phyloP scores from a whole-genome alignment of 306 rosid species.

The Vigna radiata region DNA sequence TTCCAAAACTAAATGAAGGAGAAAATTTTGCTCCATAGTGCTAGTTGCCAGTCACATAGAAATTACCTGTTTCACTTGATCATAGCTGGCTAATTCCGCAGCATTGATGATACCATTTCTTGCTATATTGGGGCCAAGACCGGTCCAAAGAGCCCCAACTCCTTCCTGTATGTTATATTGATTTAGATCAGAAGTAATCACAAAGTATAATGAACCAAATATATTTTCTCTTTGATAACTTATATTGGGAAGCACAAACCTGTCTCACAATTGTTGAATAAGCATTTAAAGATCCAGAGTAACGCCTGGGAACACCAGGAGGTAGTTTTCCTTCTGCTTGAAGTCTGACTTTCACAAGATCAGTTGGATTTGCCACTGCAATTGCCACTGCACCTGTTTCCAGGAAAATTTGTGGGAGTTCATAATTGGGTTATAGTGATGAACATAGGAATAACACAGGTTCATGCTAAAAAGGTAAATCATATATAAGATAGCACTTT shows the following conservation, averaged over 20 bases:
- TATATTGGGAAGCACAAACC: slow-evolving; percentile 57
- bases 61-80: slow-evolving; percentile 92
- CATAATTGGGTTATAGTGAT: not conserved
- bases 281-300: slow-evolving; percentile 93
- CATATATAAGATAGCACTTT: slow-evolving; percentile 10
- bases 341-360: slow-evolving; percentile 97
- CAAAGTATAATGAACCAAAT: slow-evolving; percentile 12
- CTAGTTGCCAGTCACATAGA: not conserved
- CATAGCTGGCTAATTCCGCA: slow-evolving; percentile 97
- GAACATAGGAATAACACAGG: slow-evolving; percentile 6
- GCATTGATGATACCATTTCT: slow-evolving; percentile 97
- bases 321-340: slow-evolving; percentile 96
- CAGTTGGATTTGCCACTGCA: slow-evolving; percentile 91
- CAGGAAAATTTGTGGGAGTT: slow-evolving; percentile 10
- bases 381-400: slow-evolving; percentile 86
- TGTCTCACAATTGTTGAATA: slow-evolving; percentile 88
- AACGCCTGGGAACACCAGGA: slow-evolving; percentile 93
- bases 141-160: slow-evolving; percentile 92
- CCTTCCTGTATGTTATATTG: slow-evolving; percentile 68
- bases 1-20: slow-evolving; percentile 11
- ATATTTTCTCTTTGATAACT: slow-evolving; percentile 8
- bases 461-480: slow-evolving; percentile 20
- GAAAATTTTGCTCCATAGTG: slow-evolving; percentile 31
- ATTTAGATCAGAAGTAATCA: slow-evolving; percentile 20
- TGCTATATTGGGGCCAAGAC: slow-evolving; percentile 94